A percentile compares a stretch with the other conserved stretches of the same genome.
Conservation (phyloP, 2,329 filamentous ascomycete genomes). For the Penicillium frequentans region DNA sequence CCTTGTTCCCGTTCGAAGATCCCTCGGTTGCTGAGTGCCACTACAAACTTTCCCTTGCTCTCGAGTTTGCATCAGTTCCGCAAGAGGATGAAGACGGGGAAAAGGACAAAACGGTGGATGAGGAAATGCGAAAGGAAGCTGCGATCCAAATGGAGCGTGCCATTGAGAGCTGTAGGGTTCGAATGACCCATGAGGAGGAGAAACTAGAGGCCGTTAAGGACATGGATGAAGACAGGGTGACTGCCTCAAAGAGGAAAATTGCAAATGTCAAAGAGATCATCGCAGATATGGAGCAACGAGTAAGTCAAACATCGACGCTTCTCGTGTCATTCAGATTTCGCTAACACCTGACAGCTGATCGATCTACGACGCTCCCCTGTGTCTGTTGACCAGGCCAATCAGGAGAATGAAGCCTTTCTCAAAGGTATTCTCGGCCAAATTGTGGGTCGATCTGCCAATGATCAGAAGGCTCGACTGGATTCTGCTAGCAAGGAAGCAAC, state of each 20-base stretch:
- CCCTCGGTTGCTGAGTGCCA: slow-evolving; percentile 90
- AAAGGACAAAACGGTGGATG: slow-evolving; percentile 46
- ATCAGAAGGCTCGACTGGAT: slow-evolving; percentile 55
- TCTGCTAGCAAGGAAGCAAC: slow-evolving; percentile 58
- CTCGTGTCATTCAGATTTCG: slow-evolving; percentile 4
- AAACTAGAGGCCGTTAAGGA: slow-evolving; percentile 38
- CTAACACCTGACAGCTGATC: slow-evolving; percentile 42
- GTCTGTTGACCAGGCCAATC: slow-evolving; percentile 42
- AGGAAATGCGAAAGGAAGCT: slow-evolving; percentile 58
- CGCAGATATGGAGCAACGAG: slow-evolving; percentile 60
- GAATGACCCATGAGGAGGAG: slow-evolving; percentile 55
- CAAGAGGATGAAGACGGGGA: slow-evolving; percentile 41
- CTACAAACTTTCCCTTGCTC: slow-evolving; percentile 90
- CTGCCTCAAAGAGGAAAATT: slow-evolving; percentile 49
- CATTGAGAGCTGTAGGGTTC: slow-evolving; percentile 57
- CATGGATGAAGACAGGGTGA: slow-evolving; percentile 41
- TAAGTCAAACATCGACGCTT: slow-evolving; percentile 30
- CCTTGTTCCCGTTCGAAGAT: slow-evolving; percentile 76
- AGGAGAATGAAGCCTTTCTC: slow-evolving; percentile 45
- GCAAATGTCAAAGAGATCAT: slow-evolving; percentile 62
- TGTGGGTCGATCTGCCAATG: slow-evolving; percentile 54
- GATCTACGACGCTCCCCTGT: slow-evolving; percentile 59
- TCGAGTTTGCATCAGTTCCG: slow-evolving; percentile 87
- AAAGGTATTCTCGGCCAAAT: slow-evolving; percentile 60
- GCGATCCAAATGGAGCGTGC: slow-evolving; percentile 61